phyloP scores from a whole-genome alignment of 2,329 filamentous ascomycete species.

The Alternaria incomplexa region DNA sequence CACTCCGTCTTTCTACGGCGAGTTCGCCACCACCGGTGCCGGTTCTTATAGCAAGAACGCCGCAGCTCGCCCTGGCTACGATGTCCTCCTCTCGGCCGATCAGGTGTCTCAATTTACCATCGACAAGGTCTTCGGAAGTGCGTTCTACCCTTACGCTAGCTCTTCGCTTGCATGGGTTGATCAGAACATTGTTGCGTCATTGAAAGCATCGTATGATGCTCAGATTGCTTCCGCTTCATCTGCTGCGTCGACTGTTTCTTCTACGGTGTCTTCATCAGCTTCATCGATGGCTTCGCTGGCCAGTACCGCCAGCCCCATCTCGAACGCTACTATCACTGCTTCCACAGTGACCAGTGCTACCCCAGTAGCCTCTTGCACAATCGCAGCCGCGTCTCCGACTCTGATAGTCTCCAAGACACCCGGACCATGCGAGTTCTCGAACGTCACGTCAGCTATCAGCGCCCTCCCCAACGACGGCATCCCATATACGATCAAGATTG shows the following conservation, averaged over 20 bases:
- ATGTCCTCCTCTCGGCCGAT: constrained; percentile 41
- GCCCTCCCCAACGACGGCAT: constrained; percentile 52
- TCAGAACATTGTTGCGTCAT: constrained; percentile 38
- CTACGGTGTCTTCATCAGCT: constrained; percentile 10
- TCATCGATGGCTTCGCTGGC: constrained; percentile 13
- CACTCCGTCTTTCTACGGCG: constrained; percentile 45
- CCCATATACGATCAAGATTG: constrained; percentile 50
- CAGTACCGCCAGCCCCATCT: constrained; percentile 9
- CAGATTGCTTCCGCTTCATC: constrained; percentile 21
- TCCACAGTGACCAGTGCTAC: constrained; percentile 5
- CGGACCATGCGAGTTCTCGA: constrained; percentile 47
- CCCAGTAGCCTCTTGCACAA: constrained; percentile 23
- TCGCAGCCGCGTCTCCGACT: constrained; percentile 45
- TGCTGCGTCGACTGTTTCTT: constrained; percentile 15
- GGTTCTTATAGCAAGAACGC: constrained; percentile 51
- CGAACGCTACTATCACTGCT: constrained; percentile 1
- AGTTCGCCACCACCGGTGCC: constrained; percentile 51
- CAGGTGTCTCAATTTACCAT: constrained; percentile 45
- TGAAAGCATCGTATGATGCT: constrained; percentile 40
- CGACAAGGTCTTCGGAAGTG: constrained; percentile 45
- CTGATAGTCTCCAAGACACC: constrained; percentile 39
- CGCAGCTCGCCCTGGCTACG: constrained; percentile 41
- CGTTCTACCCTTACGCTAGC: constrained; percentile 43
- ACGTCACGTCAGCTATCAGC: constrained; percentile 52
- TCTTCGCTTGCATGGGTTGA: constrained; percentile 50